Conservation (phyloP, 202 grass and related monocot genomes). For the Cymbopogon flexuosus region DNA sequence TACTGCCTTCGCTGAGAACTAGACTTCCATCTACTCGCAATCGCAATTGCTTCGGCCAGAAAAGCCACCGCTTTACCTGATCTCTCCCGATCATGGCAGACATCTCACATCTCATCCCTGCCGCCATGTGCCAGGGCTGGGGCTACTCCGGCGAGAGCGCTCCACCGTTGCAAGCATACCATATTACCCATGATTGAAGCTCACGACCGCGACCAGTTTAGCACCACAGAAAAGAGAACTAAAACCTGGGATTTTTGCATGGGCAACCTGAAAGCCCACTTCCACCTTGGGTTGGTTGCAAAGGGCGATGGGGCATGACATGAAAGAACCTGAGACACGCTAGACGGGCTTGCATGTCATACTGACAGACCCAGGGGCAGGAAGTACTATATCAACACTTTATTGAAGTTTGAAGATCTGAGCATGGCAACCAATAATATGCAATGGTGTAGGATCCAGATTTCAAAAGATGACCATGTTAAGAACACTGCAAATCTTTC, state of each 20-base stretch:
- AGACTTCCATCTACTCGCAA: neutral
- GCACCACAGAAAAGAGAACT: neutral
- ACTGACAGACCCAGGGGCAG: neutral
- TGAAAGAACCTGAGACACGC: neutral
- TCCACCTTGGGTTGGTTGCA: neutral
- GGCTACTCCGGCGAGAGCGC: neutral
- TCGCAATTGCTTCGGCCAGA: conserved; percentile 13
- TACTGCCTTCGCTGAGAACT: conserved; percentile 16
- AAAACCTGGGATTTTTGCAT: neutral
- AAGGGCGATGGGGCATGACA: neutral
- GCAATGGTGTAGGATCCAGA: neutral
- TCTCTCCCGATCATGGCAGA: conserved; percentile 43
- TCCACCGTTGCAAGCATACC: neutral
- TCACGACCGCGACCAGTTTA: neutral
- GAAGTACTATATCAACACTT: neutral
- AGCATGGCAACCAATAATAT: neutral
- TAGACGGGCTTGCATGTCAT: neutral
- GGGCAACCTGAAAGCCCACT: neutral
- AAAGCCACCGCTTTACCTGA: conserved; percentile 11
- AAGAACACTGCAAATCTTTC: conserved; percentile 2
- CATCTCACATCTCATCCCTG: conserved; percentile 45
- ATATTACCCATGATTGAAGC: neutral
- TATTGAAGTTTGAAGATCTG: neutral
- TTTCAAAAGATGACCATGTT: neutral
- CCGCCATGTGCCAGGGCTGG: conserved; percentile 15